Base-by-base conservation (phyloP, 768 basidiomycete species). In the Mycena olivaceomarginata region DNA sequence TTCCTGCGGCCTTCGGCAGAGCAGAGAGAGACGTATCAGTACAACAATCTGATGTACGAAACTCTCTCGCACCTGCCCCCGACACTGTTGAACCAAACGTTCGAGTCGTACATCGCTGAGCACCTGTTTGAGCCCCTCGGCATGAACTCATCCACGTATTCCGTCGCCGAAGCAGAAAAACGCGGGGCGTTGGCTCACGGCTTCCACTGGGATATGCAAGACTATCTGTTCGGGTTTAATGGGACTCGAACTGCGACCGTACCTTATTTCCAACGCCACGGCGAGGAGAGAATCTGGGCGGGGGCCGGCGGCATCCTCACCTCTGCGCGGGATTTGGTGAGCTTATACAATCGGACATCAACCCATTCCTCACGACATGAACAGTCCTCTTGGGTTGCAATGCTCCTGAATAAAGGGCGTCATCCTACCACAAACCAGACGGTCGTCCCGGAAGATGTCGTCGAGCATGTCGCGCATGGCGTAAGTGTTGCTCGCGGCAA, bases 1-100 rank as follows among this genome's bases (percentile, higher is more conserved):
- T 81, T 87, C 77, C 83, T 89, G 15, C 83, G 85, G 12, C 86
- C 87, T 1, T 88, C 88, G 20, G 86, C 89, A 2, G 83, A 84
- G 41, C 83, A 87, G 68, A 81, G 89, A 7, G 84, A 87, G 69
- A 87, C 85, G 11, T 88, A 87, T 71, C 88, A 88, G 69, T 90
- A 89, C 78, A 89, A 88, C 81, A 89, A 90, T 74, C 81, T 89
- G 70, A 89, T 89, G 88, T 89, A 86, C 72, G 85, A 86, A 72
- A 84, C 86, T 1, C 79, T 89, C 0, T 88, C 88, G 5, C 84
- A 87, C 74, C 86, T 90, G 11, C 85, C 87, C 0, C 77, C 80
- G 16, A 77, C 86, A 1, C 82, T 89, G 25, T 83, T 88, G 69
- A 87, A 88, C 60, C 85, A 87, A 64, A 80, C 86, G 0, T 89